Evolutionary conservation across 257 asterid genomes (phyloP).

Genomic region (Solanum habrochaites): DNA sequence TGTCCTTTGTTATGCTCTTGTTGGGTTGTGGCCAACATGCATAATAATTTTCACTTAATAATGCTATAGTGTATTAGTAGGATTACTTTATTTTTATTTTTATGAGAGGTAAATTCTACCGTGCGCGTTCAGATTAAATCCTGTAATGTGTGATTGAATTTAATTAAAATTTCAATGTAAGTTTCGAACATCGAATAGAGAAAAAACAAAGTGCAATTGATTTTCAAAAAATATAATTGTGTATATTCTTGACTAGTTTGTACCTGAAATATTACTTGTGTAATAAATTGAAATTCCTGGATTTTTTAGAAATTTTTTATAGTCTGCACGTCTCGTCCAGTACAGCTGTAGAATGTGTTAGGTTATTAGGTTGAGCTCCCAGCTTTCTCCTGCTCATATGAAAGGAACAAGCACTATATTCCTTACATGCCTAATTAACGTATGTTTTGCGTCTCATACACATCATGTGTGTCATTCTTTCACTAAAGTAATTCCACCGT

Average conservation of each 20-base stretch:
- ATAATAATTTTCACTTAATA: neutral
- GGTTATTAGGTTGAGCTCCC: neutral
- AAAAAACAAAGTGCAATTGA: neutral
- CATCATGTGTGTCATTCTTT: neutral
- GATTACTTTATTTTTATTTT: neutral
- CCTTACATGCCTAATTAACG: slow-evolving; percentile 19
- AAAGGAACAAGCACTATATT: slow-evolving; percentile 12
- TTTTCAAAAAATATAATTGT: neutral
- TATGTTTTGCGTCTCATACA: slow-evolving; percentile 1
- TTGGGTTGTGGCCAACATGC: neutral
- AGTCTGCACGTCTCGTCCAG: neutral
- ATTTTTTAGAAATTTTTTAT: neutral
- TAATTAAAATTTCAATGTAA: no score
- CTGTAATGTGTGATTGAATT: no score
- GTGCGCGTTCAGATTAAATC: accelerated
- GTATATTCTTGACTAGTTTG: neutral
- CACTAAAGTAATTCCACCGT: neutral
- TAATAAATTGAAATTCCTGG: neutral
- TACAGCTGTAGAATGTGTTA: neutral
- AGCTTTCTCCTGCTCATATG: slow-evolving; percentile 6
- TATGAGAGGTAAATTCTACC: accelerated
- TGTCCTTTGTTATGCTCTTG: neutral
- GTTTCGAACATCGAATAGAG: accelerated
- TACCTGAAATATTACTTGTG: neutral
- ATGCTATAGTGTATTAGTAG: no score